Conservation (phyloP, 495 filamentous ascomycete species). For the Penicillium roqueforti region DNA sequence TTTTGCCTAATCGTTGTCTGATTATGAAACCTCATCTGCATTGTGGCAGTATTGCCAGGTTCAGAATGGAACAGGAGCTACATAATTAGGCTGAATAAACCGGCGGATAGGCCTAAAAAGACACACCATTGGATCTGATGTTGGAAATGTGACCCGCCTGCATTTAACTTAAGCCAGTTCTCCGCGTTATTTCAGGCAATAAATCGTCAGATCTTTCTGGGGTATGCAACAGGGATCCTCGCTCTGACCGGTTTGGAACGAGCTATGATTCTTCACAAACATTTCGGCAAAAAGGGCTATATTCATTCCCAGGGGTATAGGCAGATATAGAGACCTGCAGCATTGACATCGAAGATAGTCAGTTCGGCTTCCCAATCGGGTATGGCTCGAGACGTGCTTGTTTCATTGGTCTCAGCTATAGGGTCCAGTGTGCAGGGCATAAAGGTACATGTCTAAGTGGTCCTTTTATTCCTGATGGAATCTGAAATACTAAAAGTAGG, state of each 20-base stretch:
- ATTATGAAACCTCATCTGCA: background rate
- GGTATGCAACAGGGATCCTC: background rate
- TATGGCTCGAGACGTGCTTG: background rate
- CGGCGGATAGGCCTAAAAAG: background rate
- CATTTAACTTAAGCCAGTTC: background rate
- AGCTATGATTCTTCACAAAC: background rate
- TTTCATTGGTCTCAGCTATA: constrained; percentile 15
- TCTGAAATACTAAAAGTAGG: background rate
- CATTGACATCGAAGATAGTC: background rate
- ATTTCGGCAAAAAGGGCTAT: background rate
- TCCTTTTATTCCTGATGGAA: background rate
- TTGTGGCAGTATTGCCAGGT: background rate
- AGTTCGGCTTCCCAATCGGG: background rate
- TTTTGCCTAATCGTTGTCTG: background rate
- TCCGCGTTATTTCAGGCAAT: constrained; percentile 4
- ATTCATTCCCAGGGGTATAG: no score
- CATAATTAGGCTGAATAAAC: constrained; percentile 3
- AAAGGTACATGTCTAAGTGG: constrained; percentile 7
- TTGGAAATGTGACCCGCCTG: background rate
- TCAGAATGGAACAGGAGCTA: background rate
- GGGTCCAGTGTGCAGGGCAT: background rate
- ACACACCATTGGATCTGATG: background rate
- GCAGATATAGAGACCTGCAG: background rate
- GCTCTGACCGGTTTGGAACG: background rate
- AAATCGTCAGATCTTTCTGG: background rate